These are phyloP conservation scores for Chlamydomonas sp. DNA, from an alignment of 139 green algal genomes.

Conservation along the genomic window DNA sequence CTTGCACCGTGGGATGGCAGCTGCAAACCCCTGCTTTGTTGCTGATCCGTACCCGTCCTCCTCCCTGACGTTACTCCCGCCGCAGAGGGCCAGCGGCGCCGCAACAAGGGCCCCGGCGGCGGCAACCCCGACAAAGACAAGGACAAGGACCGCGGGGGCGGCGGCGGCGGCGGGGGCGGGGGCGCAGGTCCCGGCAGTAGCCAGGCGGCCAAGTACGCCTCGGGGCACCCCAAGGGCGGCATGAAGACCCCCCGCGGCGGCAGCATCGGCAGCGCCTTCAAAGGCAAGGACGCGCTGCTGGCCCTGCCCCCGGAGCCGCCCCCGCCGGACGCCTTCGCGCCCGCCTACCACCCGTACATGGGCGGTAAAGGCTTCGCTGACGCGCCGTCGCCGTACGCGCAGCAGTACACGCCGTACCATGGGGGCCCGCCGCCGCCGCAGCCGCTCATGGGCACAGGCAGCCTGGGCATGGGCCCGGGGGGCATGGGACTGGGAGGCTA, in stretches of 20 bases:
- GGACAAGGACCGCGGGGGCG: neutral
- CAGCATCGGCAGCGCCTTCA: neutral
- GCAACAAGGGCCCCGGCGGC: slow-evolving; percentile 42
- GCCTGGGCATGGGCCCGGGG: too few species aligned
- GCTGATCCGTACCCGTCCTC: neutral
- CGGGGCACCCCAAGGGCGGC: slow-evolving; percentile 15
- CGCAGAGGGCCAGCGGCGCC: slow-evolving; percentile 44
- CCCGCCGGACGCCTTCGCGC: neutral
- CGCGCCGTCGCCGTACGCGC: neutral
- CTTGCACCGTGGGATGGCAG: neutral
- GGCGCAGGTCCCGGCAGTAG: neutral
- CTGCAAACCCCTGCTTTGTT: neutral
- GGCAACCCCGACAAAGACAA: neutral
- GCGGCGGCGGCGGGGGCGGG: neutral
- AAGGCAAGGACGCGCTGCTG: slow-evolving; percentile 5
- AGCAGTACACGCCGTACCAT: too few species aligned
- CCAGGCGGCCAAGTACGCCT: neutral
- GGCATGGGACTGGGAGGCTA: neutral
- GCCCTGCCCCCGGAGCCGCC: neutral
- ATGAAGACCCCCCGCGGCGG: slow-evolving; percentile 20
- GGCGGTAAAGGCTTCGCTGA: neutral
- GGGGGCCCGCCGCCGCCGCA: neutral
- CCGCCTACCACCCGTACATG: neutral
- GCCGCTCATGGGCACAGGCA: neutral
- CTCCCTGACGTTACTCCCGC: neutral